These are phyloP conservation scores for Tulasnella calospora DNA, from an alignment of 768 basidiomycete species.

Conservation along the genomic window DNA sequence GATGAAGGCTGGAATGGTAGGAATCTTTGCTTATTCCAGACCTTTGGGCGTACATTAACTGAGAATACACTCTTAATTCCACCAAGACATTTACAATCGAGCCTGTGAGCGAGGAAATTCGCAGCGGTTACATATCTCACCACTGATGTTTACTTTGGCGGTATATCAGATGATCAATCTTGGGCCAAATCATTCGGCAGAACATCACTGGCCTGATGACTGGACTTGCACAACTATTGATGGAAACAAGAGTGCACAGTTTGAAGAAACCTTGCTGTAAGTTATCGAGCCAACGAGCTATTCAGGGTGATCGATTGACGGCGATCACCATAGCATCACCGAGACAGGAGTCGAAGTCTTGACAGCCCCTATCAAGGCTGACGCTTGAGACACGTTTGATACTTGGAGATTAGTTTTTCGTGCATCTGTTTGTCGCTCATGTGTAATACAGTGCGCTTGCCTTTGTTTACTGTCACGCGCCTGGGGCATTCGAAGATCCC, in stretches of 20 bases:
- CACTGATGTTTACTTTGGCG: slow-evolving; percentile 7
- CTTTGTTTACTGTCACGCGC: background rate
- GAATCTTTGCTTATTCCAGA: slow-evolving; percentile 32
- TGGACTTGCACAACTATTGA: slow-evolving; percentile 95
- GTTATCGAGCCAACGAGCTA: slow-evolving; percentile 37
- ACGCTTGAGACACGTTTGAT: background rate
- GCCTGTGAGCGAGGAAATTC: slow-evolving; percentile 47
- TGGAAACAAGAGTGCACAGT: slow-evolving; percentile 89
- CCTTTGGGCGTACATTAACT: background rate
- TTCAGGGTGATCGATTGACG: slow-evolving; percentile 1
- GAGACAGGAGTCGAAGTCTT: slow-evolving; percentile 86
- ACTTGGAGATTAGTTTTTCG: background rate
- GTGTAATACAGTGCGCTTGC: background rate
- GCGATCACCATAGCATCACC: slow-evolving; percentile 58
- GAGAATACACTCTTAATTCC: background rate
- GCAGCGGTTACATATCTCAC: background rate
- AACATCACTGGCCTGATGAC: slow-evolving; percentile 81
- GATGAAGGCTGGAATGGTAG: slow-evolving; percentile 91
- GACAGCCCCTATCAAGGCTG: slow-evolving; percentile 44
- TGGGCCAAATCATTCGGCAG: slow-evolving; percentile 66
- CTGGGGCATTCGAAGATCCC: background rate
- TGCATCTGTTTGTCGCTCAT: background rate
- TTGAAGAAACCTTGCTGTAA: slow-evolving; percentile 93
- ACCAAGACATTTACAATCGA: slow-evolving; percentile 62
- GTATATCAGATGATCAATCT: slow-evolving; percentile 80